Base-by-base conservation (phyloP, 2,329 filamentous ascomycete species). In the Pyrenochaeta sp. region DNA sequence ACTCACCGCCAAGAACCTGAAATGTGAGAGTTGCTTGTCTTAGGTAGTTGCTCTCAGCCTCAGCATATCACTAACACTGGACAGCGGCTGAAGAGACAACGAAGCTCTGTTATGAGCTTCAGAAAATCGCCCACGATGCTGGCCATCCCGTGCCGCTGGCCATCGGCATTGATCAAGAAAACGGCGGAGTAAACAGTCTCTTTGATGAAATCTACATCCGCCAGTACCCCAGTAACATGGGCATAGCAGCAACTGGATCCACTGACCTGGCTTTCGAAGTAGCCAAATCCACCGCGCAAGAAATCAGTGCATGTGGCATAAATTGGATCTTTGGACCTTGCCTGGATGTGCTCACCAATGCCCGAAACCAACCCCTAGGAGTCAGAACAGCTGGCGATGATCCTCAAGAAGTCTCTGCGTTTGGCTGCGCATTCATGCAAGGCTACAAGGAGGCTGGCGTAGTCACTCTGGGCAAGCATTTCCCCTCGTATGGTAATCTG, bases 191-290 rank as follows among this genome's bases (percentile, higher is more conserved):
- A 69, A 97, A 96, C 75, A 96, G 90, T 73, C 81, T 97, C 2
- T 96, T 95, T 64, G 93, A 97, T 69, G 91, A 96, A 60, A 90
- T 94, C 63, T 94, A 92, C 68, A 93, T 97, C 58, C 91, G 90
- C 55, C 94, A 97, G 68, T 99, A 96, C 59, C 94, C 94, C 7
- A 96, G 92, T 64, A 89, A 93, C 51, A 97, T 99, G 93, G 93
- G 92, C 9, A 81, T 96, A 48, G 91, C 93, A n/a, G 94, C 94
- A 15, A 91, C 92, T 4, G 90, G 92, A 17, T 92, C 87, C 8
- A 86, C 86, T 23, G 85, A 94, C 8, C 77, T 97, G 41, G 90
- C 93, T 5, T 96, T 93, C 66, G 87, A 93, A 58, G 85, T 97
- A 41, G 93, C 91, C 43, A 92, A 93, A 72, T 92, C 94, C 11